A percentile compares a stretch with the other conserved stretches of the same genome.
Conservation (phyloP, 331 rosid species). For the Arachis monticola region DNA sequence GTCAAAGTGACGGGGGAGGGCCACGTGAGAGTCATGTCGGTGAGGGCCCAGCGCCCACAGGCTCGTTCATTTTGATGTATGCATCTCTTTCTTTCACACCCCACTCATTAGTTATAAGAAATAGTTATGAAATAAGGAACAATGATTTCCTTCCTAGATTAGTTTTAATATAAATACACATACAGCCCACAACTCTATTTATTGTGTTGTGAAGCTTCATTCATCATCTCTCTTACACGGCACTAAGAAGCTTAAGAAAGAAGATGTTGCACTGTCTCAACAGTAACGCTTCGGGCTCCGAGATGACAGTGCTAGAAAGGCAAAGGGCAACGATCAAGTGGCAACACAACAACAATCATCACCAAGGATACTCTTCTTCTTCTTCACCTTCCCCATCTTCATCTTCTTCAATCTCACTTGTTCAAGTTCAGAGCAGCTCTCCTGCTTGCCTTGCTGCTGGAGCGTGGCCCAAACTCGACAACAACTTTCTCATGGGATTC, state of each 20-base stretch:
- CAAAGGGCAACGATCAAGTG: slow-evolving; percentile 51
- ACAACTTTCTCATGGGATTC: not conserved
- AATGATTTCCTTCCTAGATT: too few species aligned
- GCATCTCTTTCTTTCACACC: slow-evolving; percentile 36
- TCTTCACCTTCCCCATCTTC: not conserved
- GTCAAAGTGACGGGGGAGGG: slow-evolving; percentile 42
- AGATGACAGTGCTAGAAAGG: slow-evolving; percentile 65
- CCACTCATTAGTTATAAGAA: not conserved
- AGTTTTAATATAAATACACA: too few species aligned
- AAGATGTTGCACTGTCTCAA: slow-evolving; percentile 67
- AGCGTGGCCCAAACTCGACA: slow-evolving; percentile 5
- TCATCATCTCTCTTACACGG: too few species aligned
- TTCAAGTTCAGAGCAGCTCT: slow-evolving; percentile 13
- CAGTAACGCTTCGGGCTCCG: slow-evolving; percentile 42
- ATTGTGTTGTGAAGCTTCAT: too few species aligned
- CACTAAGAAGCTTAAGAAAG: too few species aligned
- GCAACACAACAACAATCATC: slow-evolving; percentile 25
- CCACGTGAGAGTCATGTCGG: slow-evolving; percentile 84
- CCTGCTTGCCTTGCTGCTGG: slow-evolving; percentile 39
- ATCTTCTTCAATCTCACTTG: not conserved
- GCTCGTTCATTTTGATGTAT: slow-evolving; percentile 51
- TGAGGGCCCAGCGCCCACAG: slow-evolving; percentile 60
- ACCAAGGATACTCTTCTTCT: slow-evolving; percentile 33
- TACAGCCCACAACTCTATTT: not conserved
- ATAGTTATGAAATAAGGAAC: too few species aligned